These are phyloP conservation scores for Clathrospora elynae DNA, from an alignment of 2,329 filamentous ascomycete genomes.

Conservation along the genomic window DNA sequence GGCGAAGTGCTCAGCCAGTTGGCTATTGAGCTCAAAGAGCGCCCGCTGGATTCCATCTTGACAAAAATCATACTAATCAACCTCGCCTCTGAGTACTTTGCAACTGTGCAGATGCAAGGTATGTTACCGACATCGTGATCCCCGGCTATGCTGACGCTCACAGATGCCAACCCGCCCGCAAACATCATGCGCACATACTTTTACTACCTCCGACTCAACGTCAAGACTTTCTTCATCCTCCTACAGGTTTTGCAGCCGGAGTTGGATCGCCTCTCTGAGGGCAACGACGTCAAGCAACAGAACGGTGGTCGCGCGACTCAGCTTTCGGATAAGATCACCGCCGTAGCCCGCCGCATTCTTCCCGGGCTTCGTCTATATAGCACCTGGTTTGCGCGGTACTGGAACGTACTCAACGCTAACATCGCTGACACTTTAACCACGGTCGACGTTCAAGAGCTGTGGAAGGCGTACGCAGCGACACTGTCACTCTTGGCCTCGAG, in stretches of 20 bases:
- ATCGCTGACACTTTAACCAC: slow-evolving; percentile 60
- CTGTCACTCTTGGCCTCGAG: slow-evolving; percentile 63
- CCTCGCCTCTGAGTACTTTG: slow-evolving; percentile 79
- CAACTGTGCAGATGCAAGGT: slow-evolving; percentile 66
- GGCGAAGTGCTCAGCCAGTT: slow-evolving; percentile 82
- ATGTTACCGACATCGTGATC: slow-evolving; percentile 27
- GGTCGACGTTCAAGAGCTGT: slow-evolving; percentile 65
- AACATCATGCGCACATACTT: slow-evolving; percentile 52
- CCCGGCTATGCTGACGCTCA: slow-evolving; percentile 14
- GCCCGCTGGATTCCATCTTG: slow-evolving; percentile 67
- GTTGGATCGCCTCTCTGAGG: slow-evolving; percentile 62
- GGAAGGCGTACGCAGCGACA: slow-evolving; percentile 68
- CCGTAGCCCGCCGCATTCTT: slow-evolving; percentile 64
- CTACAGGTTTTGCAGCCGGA: slow-evolving; percentile 73
- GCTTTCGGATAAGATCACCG: slow-evolving; percentile 59
- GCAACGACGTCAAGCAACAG: slow-evolving; percentile 53
- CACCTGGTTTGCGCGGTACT: slow-evolving; percentile 66
- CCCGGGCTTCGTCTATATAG: slow-evolving; percentile 70
- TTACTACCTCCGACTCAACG: slow-evolving; percentile 77
- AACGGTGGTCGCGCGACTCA: slow-evolving; percentile 42
- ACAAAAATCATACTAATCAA: slow-evolving; percentile 85
- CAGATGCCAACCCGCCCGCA: slow-evolving; percentile 38
- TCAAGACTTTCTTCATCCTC: slow-evolving; percentile 74
- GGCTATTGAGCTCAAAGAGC: slow-evolving; percentile 71
- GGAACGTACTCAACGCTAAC: slow-evolving; percentile 60